Base-by-base conservation (phyloP, 441 rosid species). In the Aleurites moluccanus region DNA sequence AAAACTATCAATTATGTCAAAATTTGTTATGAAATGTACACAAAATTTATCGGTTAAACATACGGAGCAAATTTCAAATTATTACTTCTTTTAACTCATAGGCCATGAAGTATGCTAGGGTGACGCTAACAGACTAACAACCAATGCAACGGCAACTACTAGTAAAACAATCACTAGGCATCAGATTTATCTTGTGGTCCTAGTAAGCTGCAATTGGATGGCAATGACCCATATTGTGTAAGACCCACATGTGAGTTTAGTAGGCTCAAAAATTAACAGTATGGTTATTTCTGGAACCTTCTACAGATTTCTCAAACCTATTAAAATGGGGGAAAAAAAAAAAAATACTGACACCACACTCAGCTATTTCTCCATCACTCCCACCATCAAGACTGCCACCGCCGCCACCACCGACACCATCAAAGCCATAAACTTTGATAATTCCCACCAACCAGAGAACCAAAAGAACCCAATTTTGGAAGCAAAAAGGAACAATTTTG, bases 221-320 rank as follows among this genome's bases (percentile, higher is more conserved):
- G 8, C 42, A 30, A 44, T 62, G 65, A 30, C 13, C 9, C 44
- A 7, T 33, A 62, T 33, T 16, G 3, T 33, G 23, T 20, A 0
- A 28, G 2, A 64, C 27, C 14, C 0, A 3, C 15, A 2, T 35
- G 49, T 64, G 20, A 35, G 15, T 3, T 10, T 64, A 20, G 27
- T 23, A 18, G 10, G 57, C 57, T 18, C 10, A 53, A n/a, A 53
- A n/a, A 65, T 25, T 2, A 14, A 28, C 45, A 5, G 13, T n/a
- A 4, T 11, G 27, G 44, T 55, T 38, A 20, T 66, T 64, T 77
- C 80, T 80, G 78, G 81, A 75, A 80, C 10, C 56, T 80, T 77
- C 83, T 20, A 69, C 69, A 47, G 16, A 2, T 38, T 70, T 77
- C 78, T 66, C 47, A 52, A 70, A 66, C 33, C 53, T 3, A 73